A percentile compares a stretch with the other conserved stretches of the same genome.
phyloP scores from a whole-genome alignment of 2,329 filamentous ascomycete genomes.

The Coleophoma eucalyptorum region DNA sequence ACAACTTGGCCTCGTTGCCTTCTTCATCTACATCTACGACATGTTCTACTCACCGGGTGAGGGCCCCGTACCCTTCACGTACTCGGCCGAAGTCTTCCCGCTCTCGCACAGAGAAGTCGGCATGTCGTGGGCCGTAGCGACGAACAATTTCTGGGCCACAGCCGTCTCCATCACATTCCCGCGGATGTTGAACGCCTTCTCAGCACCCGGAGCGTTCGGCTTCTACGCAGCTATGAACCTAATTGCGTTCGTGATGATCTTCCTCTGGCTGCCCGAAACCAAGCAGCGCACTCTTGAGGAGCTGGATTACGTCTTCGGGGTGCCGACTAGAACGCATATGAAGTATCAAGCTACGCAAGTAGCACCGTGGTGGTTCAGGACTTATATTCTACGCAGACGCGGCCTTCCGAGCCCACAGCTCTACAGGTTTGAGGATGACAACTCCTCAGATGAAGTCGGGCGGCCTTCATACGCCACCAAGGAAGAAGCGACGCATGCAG shows the following conservation, averaged over 20 bases:
- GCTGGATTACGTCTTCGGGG: conserved; percentile 40
- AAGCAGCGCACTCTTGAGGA: conserved; percentile 36
- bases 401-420: not conserved
- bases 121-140: conserved; percentile 67
- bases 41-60: conserved; percentile 63
- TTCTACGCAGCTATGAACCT: conserved; percentile 51
- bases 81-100: conserved; percentile 67
- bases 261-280: conserved; percentile 52
- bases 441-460: not conserved
- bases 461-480: no score
- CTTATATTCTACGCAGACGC: not conserved
- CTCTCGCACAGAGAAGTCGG: conserved; percentile 68
- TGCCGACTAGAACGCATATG: conserved; percentile 17
- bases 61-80: conserved; percentile 66
- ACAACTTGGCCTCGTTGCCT: conserved; percentile 32
- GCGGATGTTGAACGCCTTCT: conserved; percentile 35
- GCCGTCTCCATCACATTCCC: conserved; percentile 50
- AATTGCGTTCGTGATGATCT: conserved; percentile 49
- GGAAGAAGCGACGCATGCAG: no score
- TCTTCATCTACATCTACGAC: conserved; percentile 58
- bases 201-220: conserved; percentile 38
- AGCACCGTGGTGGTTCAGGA: conserved; percentile 10
- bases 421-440: not conserved
- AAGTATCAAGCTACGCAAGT: conserved; percentile 14
- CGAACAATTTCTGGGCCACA: conserved; percentile 55